Conservation (phyloP, 306 rosid species). For the Adenanthera pavonina region DNA sequence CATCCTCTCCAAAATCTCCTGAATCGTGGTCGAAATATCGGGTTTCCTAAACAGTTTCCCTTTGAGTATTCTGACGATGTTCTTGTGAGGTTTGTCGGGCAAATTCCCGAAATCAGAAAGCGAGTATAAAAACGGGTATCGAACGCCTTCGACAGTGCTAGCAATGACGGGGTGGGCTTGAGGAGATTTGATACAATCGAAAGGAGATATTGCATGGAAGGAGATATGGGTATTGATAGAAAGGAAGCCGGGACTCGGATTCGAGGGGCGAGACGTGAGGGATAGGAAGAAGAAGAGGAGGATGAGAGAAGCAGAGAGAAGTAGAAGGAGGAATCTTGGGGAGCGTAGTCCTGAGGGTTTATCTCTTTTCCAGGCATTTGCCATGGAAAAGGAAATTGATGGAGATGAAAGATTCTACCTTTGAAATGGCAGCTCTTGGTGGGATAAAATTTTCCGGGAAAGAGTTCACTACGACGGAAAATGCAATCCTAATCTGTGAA, state of each 20-base stretch:
- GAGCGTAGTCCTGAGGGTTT: slow-evolving; percentile 56
- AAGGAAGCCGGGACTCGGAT: slow-evolving; percentile 26
- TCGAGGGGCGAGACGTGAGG: slow-evolving; percentile 40
- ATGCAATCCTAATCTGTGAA: no score
- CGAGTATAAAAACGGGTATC: slow-evolving; percentile 78
- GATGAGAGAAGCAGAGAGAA: slow-evolving; percentile 51
- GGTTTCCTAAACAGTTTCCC: slow-evolving; percentile 86
- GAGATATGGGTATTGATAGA: slow-evolving; percentile 37
- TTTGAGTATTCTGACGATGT: slow-evolving; percentile 73
- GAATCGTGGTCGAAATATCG: slow-evolving; percentile 79
- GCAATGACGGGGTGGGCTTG: slow-evolving; percentile 85
- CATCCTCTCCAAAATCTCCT: slow-evolving; percentile 65
- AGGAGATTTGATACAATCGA: slow-evolving; percentile 71
- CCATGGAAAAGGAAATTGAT: slow-evolving; percentile 53
- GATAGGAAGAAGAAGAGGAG: slow-evolving; percentile 57
- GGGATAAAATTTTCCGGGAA: no score
- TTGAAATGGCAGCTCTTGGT: no score
- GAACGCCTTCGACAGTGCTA: slow-evolving; percentile 76
- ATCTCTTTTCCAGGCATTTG: slow-evolving; percentile 89
- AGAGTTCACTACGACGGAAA: no score
- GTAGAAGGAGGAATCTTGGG: slow-evolving; percentile 49
- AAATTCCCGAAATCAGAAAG: slow-evolving; percentile 81
- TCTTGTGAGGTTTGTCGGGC: slow-evolving; percentile 94
- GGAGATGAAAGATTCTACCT: slow-evolving; percentile 13
- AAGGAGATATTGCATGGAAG: slow-evolving; percentile 60